Evolutionary conservation across 2,329 filamentous ascomycete genomes (phyloP).

Genomic region (Keithomyces neogunnii): DNA sequence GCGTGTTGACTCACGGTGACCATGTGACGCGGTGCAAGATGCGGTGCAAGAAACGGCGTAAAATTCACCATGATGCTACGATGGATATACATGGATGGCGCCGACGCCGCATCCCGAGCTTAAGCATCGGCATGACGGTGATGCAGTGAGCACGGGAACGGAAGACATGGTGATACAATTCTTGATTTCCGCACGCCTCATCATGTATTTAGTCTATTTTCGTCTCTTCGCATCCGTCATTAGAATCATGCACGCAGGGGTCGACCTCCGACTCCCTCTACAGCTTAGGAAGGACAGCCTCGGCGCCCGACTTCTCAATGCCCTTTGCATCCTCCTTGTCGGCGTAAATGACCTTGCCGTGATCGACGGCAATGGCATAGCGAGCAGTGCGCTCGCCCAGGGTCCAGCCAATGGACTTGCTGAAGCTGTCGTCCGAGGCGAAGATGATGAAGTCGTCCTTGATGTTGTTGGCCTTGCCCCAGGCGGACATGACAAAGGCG

Average conservation of each 20-base stretch:
- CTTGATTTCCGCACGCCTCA: neutral
- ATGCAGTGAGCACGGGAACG: too few relatives aligned
- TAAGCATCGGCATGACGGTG: too few relatives aligned
- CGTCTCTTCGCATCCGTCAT: neutral
- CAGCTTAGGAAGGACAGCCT: slow-evolving; percentile 45
- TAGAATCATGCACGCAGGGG: neutral
- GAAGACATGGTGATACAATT: neutral
- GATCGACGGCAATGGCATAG: slow-evolving; percentile 73
- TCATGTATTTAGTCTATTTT: neutral
- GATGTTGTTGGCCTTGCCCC: slow-evolving; percentile 80
- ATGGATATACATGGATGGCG: neutral
- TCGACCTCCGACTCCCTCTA: slow-evolving; percentile 19
- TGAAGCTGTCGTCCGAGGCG: slow-evolving; percentile 68
- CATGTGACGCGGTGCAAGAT: neutral
- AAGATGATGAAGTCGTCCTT: slow-evolving; percentile 66
- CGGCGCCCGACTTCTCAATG: slow-evolving; percentile 42
- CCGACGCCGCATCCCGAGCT: too few relatives aligned
- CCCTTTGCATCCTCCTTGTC: slow-evolving; percentile 55
- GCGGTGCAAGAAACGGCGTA: neutral
- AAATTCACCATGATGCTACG: neutral
- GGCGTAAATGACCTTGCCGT: slow-evolving; percentile 77
- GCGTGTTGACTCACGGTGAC: neutral
- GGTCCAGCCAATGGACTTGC: slow-evolving; percentile 69
- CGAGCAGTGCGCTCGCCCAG: slow-evolving; percentile 66
- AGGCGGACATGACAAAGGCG: slow-evolving; percentile 78